These are phyloP conservation scores for Phytophthora syringae DNA, from an alignment of 352 stramenopile genomes.

Conservation along the genomic window DNA sequence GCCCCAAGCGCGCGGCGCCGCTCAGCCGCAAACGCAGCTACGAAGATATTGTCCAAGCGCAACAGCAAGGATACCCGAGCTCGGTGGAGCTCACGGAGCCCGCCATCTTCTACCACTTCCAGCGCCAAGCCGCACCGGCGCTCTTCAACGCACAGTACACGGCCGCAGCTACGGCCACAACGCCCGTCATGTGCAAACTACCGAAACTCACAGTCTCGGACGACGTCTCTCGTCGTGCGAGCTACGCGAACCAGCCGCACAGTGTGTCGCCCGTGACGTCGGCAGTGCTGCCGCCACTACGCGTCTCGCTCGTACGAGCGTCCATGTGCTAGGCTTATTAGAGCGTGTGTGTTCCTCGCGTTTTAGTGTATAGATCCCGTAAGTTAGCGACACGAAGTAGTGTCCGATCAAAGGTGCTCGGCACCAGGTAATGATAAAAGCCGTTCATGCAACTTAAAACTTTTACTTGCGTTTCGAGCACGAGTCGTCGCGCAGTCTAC, in stretches of 20 bases:
- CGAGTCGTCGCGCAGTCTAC: slow-evolving; percentile 2
- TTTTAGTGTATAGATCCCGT: slow-evolving; percentile 21
- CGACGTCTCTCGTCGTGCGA: slow-evolving; percentile 28
- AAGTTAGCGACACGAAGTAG: slow-evolving; percentile 38
- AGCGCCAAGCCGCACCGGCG: slow-evolving; percentile 18
- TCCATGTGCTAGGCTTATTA: slow-evolving; percentile 39
- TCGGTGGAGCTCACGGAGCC: slow-evolving; percentile 40
- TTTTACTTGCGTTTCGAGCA: slow-evolving; percentile 20
- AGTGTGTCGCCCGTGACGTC: slow-evolving; percentile 40
- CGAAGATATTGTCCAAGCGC: slow-evolving; percentile 37
- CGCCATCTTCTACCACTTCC: slow-evolving; percentile 43
- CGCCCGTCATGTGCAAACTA: slow-evolving; percentile 39
- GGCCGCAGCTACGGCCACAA: slow-evolving; percentile 9
- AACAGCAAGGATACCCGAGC: slow-evolving; percentile 3
- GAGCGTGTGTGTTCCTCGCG: slow-evolving; percentile 24
- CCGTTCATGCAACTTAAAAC: slow-evolving; percentile 1
- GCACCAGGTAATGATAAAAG: slow-evolving; percentile 23
- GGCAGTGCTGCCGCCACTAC: slow-evolving; percentile 47
- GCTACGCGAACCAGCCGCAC: slow-evolving; percentile 26
- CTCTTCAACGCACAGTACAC: slow-evolving; percentile 25
- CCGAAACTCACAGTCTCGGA: slow-evolving; percentile 35
- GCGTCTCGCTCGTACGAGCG: slow-evolving; percentile 48
- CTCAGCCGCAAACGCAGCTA: slow-evolving; percentile 51
- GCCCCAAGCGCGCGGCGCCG: slow-evolving; percentile 13
- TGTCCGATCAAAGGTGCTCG: slow-evolving; percentile 22